Conservation (phyloP, 805 yeast genomes). For the Tetrapisispora arboricola region DNA sequence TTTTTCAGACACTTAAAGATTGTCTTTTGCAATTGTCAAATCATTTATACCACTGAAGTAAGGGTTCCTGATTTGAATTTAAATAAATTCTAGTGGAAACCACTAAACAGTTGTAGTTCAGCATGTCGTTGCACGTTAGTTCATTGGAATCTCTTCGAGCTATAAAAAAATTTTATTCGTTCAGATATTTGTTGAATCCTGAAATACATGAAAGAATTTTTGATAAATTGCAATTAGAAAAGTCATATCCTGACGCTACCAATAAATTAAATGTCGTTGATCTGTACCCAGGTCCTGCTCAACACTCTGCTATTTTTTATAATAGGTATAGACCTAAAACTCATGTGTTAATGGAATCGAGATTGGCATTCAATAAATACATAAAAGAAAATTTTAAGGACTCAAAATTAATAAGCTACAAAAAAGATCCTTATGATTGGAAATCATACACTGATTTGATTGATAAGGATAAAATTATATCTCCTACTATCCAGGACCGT, state of each 20-base stretch:
- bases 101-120: no score
- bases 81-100: no score
- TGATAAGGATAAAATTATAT: constrained; percentile 35
- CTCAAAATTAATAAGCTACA: constrained; percentile 26
- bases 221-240: constrained; percentile 36
- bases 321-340: constrained; percentile 48
- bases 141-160: constrained; percentile 7
- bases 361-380: constrained; percentile 14
- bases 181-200: constrained; percentile 17
- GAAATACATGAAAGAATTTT: constrained; percentile 30
- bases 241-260: constrained; percentile 26
- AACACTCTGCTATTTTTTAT: constrained; percentile 54
- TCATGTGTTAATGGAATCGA: constrained; percentile 54
- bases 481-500: constrained; percentile 30
- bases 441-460: constrained; percentile 42
- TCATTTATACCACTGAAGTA: no score
- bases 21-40: no score
- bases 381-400: constrained; percentile 4
- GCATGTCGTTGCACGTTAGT: constrained; percentile 9
- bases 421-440: constrained; percentile 61
- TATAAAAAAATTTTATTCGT: constrained; percentile 17
- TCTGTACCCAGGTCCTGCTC: constrained; percentile 48
- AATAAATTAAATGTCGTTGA: constrained; percentile 43
- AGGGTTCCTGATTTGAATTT: no score
- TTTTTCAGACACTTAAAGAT: no score